A percentile compares a stretch with the other conserved stretches of the same genome.
Conservation (phyloP, 1,139 yeast species). For the Keqinozyma sinolaborantium region DNA sequence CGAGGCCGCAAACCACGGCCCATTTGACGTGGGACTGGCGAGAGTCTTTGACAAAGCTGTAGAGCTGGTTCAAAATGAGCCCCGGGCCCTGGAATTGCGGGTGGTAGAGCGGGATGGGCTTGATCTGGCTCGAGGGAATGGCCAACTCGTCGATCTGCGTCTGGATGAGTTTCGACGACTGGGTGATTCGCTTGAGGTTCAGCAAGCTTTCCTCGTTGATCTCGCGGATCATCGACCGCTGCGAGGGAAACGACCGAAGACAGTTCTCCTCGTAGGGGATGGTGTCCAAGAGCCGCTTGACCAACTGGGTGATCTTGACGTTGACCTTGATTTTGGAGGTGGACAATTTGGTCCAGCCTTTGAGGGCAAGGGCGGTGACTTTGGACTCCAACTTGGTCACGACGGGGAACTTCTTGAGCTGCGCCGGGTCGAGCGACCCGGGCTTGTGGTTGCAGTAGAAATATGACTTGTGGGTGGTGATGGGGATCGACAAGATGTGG, state of each 20-base stretch:
- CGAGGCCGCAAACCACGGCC: constrained; percentile 47
- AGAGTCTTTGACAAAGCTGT: constrained; percentile 22
- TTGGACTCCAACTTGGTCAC: constrained; percentile 37
- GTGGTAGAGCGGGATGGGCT: constrained; percentile 42
- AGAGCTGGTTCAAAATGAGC: constrained; percentile 30
- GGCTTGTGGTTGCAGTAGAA: constrained; percentile 59
- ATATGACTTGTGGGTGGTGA: constrained; percentile 53
- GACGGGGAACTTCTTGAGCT: constrained; percentile 26
- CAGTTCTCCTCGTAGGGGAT: constrained; percentile 54
- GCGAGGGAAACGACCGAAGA: constrained; percentile 49
- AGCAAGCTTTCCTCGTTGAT: constrained; percentile 22
- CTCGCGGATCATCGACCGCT: constrained; percentile 46
- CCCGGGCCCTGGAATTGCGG: constrained; percentile 33
- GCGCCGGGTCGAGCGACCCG: constrained; percentile 21
- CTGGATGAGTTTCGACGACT: constrained; percentile 21
- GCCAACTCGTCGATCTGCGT: constrained; percentile 26
- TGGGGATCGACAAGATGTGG: constrained; percentile 57
- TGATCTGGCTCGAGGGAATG: constrained; percentile 29
- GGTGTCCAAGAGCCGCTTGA: constrained; percentile 34
- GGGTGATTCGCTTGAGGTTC: constrained; percentile 1
- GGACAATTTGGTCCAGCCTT: constrained; percentile 45
- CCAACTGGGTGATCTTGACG: constrained; percentile 30
- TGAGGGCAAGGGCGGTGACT: constrained; percentile 31
- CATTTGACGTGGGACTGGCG: constrained; percentile 29
- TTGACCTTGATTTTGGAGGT: constrained; percentile 37